Evolutionary conservation across 129 eudicot genomes (phyloP), one percentile per base, ranked within the genome.

Genomic region (Helichrysum umbraculigerum): DNA sequence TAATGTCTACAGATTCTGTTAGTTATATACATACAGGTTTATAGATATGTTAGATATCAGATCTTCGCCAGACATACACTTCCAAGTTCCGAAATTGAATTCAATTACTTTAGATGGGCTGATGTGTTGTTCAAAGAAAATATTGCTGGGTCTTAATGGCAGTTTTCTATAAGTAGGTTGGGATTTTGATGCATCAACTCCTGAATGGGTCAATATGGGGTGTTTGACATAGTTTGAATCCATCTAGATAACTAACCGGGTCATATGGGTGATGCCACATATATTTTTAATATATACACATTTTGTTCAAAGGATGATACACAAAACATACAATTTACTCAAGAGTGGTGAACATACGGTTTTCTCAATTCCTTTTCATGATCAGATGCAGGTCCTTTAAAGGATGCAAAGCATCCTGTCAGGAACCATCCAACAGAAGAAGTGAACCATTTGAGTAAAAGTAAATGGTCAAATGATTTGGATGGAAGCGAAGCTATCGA

Each of bases 401-500:
- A 82, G 56, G 85, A 85, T 76, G 83, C 74, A 51, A 69, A 71
- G 71, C 74, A 59, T 68, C 80, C 56, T 66, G 86, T 41, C 35
- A 73, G 21, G 50, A 86, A 77, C 34, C 84, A 64, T 80, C 77
- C 71, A 66, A 65, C 68, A 67, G 95, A 85, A 85, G 85, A 82
- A 76, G 91, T 88, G 79, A 93, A 90, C 76, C 90, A 90, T 85
- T 72, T 93, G 84, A 87, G 90, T 64, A 89, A 76, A 66, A 93
- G 98, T 81, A 93, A 93, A 79, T 93, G 98, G 98, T 93, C 98
- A 28, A 76, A 79, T 78, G 90, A 80, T 83, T 70, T 93, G 84
- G 98, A 90, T 77, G 96, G 84, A 39, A 94, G 77, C 41, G 85
- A 89, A 32, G 41, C 79, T 7, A 20, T 68, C n/a, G 86, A 82